phyloP scores from a whole-genome alignment of 805 yeast species.

The Ogataea saltuana region DNA sequence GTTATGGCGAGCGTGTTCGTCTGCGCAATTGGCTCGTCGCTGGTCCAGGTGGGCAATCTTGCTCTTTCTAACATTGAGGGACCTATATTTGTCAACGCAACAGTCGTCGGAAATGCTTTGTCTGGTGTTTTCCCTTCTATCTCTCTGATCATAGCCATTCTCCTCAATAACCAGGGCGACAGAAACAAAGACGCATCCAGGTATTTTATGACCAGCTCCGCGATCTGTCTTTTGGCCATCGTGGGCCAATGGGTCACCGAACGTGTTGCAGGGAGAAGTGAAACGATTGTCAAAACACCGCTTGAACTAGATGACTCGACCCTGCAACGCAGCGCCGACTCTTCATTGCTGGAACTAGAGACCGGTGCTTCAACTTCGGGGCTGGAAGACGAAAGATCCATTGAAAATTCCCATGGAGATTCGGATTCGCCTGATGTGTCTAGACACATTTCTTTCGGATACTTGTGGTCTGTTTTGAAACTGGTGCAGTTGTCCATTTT shows the following conservation, averaged over 20 bases:
- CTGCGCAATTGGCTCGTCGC: conserved; percentile 74
- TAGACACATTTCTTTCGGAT: conserved; percentile 55
- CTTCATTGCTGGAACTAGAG: conserved; percentile 3
- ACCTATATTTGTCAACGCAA: conserved; percentile 78
- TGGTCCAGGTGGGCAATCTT: conserved; percentile 88
- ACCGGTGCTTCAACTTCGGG: conserved; percentile 6
- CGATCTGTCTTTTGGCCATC: conserved; percentile 25
- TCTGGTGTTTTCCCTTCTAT: conserved; percentile 91
- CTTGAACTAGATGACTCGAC: not conserved
- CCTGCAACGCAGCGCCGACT: conserved; percentile 1
- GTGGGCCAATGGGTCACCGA: conserved; percentile 24
- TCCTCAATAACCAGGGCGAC: conserved; percentile 22
- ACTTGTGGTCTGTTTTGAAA: conserved; percentile 62
- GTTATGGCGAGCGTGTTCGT: conserved; percentile 63
- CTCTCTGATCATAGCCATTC: conserved; percentile 57
- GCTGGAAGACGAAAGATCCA: conserved; percentile 10
- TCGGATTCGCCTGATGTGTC: conserved; percentile 5
- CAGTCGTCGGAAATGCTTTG: conserved; percentile 92
- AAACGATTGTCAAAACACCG: conserved; percentile 10
- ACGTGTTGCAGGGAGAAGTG: conserved; percentile 18
- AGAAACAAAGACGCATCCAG: conserved; percentile 34
- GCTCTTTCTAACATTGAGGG: conserved; percentile 81
- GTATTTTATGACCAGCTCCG: conserved; percentile 39
- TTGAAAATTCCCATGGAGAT: not conserved
- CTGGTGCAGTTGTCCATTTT: conserved; percentile 70